These are phyloP conservation scores for Aegilops umbellulata DNA, from an alignment of 176 grass and related monocot genomes.

Conservation along the genomic window DNA sequence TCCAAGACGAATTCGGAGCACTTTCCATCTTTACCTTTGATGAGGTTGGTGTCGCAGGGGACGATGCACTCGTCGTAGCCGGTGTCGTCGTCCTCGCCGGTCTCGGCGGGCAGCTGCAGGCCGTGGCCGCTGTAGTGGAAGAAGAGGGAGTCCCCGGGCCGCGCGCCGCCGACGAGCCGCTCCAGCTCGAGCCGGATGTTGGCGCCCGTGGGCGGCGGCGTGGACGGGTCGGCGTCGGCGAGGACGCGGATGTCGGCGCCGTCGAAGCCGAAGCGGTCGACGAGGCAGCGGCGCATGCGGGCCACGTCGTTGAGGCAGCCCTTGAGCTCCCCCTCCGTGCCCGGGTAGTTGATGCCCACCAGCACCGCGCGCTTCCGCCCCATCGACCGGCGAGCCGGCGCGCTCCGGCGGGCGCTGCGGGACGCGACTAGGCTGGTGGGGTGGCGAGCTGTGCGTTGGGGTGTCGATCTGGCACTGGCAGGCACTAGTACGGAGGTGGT, in stretches of 20 bases:
- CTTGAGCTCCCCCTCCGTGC: constrained; percentile 67
- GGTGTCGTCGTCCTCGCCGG: constrained; percentile 82
- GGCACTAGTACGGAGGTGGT: not conserved
- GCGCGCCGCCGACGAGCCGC: constrained; percentile 53
- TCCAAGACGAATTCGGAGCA: no score
- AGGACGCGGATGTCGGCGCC: constrained; percentile 53
- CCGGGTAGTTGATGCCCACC: constrained; percentile 87
- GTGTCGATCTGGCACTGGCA: constrained; percentile 29
- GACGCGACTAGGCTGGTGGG: not conserved
- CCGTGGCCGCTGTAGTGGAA: constrained; percentile 96
- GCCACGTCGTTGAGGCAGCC: constrained; percentile 83
- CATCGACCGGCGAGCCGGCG: constrained; percentile 15
- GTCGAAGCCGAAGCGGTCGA: constrained; percentile 61
- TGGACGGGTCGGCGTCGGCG: constrained; percentile 55
- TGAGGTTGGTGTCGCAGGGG: constrained; percentile 79
- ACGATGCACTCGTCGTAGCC: constrained; percentile 97
- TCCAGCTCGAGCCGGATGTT: constrained; percentile 52
- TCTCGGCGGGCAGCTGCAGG: constrained; percentile 66
- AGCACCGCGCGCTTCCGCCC: constrained; percentile 58
- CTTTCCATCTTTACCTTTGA: constrained; percentile 32
- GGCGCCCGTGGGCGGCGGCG: constrained; percentile 41
- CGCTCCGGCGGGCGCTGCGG: not conserved
- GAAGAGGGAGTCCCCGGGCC: constrained; percentile 67
- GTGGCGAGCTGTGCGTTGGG: not conserved
- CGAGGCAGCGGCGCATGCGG: constrained; percentile 61